phyloP scores from a whole-genome alignment of 176 grass and related monocot species.

The Melocanna baccifera region DNA sequence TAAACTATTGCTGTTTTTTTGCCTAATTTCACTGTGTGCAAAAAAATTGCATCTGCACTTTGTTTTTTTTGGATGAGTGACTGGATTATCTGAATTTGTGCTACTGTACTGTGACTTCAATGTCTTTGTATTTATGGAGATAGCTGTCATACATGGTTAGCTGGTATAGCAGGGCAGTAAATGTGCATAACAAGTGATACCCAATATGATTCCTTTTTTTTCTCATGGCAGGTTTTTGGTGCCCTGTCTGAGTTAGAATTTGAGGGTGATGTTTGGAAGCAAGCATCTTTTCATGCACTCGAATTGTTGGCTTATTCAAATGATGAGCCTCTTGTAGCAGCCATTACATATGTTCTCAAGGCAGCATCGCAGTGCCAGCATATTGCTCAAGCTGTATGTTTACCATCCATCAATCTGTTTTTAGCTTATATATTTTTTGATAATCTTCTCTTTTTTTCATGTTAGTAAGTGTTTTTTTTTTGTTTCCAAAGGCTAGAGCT shows the following conservation, averaged over 20 bases:
- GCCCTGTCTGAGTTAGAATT: constrained; percentile 73
- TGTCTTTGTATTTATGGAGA: constrained; percentile 19
- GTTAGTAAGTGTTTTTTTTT: constrained; percentile 17
- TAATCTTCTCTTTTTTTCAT: constrained; percentile 10
- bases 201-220: constrained; percentile 9
- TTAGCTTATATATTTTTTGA: constrained; percentile 20
- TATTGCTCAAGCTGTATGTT: constrained; percentile 76
- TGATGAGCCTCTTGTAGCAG: constrained; percentile 60
- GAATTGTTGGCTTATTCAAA: constrained; percentile 71
- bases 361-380: constrained; percentile 70
- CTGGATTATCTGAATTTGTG: constrained; percentile 1
- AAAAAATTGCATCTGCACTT: background rate
- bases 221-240: constrained; percentile 62
- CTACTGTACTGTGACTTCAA: constrained; percentile 4
- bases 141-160: constrained; percentile 3
- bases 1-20: background rate
- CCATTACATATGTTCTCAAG: constrained; percentile 74
- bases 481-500: constrained; percentile 48
- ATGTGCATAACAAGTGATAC: constrained; percentile 10
- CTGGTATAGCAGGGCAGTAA: constrained; percentile 13
- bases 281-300: constrained; percentile 54
- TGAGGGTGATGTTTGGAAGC: constrained; percentile 61
- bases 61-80: background rate
- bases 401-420: constrained; percentile 18
- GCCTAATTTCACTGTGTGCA: background rate